Evolutionary conservation across 768 basidiomycete species (phyloP), one percentile per base, ranked within the genome.

Genomic region (Piloderma croceum): DNA sequence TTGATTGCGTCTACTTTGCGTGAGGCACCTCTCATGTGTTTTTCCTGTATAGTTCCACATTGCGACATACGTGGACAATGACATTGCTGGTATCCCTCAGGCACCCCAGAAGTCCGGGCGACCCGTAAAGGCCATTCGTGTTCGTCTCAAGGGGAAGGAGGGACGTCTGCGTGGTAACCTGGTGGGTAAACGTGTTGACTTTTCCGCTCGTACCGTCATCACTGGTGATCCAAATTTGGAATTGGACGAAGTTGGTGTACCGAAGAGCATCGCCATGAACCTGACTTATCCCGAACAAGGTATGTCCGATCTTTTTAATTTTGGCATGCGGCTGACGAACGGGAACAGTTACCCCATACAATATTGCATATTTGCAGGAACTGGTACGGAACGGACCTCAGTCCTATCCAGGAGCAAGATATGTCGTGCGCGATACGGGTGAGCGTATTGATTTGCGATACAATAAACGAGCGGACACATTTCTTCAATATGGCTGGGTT

Each of bases 131-230:
- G 93, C 96, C 24, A 97, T 99, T 53, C 90, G 96, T 43, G 92
- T 93, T 5, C 84, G 96, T 32, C 75, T 99, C 41, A 99, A 99
- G 74, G 96, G 96, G 37, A 98, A 99, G 63, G 96, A 99, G 63
- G 96, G 96, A 29, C 88, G 96, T 55, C 74, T 99, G 38, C 83
- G 96, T 61, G 96, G 96, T 24, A 99, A 98, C 60, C 59, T 99
- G 63, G 98, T 98, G 96, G 96, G 96, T 35, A 98, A 98, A 64
- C 91, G 96, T 63, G 96, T 99, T 40, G 96, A 98, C 56, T 98
- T 98, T 62, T 99, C 96, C 1, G 96, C 96, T 2, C 88, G 96
- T 44, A 99, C 94, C 13, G 96, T 99, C 53, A 99, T 99, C 58
- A 98, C 96, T 11, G 96, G 96, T 59, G 96, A 98, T 63, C 96